These are phyloP conservation scores for Cardamine occulta DNA, from an alignment of 345 rosid species.

Conservation along the genomic window DNA sequence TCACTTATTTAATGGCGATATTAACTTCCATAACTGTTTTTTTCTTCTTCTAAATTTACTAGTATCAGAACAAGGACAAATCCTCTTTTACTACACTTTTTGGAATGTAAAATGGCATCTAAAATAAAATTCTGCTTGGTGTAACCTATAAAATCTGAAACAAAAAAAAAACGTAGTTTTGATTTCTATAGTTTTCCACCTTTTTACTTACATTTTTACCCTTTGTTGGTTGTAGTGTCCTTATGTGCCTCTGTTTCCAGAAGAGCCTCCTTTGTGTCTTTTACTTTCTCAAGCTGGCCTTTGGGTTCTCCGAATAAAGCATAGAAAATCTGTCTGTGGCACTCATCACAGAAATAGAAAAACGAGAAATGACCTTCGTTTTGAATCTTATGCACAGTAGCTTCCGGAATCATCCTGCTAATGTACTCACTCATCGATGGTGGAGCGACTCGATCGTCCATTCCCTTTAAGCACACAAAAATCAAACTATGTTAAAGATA, in stretches of 20 bases:
- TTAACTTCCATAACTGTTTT: background rate
- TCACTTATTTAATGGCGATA: background rate
- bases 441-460: slow-evolving; percentile 74
- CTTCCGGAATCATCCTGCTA: slow-evolving; percentile 70
- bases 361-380: slow-evolving; percentile 87
- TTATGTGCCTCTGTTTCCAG: slow-evolving; percentile 20
- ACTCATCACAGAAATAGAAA: slow-evolving; percentile 78
- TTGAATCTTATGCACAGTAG: slow-evolving; percentile 63
- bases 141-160: background rate
- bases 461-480: slow-evolving; percentile 57
- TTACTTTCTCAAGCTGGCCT: slow-evolving; percentile 56
- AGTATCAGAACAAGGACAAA: background rate
- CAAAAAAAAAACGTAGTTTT: slow-evolving; percentile 3
- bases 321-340: slow-evolving; percentile 72
- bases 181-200: slow-evolving; percentile 26
- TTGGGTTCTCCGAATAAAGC: slow-evolving; percentile 71
- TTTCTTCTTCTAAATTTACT: background rate
- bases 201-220: slow-evolving; percentile 23
- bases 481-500: slow-evolving; percentile 1
- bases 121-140: slow-evolving; percentile 13
- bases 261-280: slow-evolving; percentile 24
- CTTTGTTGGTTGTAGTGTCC: slow-evolving; percentile 26
- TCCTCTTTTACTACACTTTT: background rate
- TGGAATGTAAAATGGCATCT: slow-evolving; percentile 13
- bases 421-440: slow-evolving; percentile 70